Conservation (phyloP, 208 protist species). For the Leishmania mexicana region DNA sequence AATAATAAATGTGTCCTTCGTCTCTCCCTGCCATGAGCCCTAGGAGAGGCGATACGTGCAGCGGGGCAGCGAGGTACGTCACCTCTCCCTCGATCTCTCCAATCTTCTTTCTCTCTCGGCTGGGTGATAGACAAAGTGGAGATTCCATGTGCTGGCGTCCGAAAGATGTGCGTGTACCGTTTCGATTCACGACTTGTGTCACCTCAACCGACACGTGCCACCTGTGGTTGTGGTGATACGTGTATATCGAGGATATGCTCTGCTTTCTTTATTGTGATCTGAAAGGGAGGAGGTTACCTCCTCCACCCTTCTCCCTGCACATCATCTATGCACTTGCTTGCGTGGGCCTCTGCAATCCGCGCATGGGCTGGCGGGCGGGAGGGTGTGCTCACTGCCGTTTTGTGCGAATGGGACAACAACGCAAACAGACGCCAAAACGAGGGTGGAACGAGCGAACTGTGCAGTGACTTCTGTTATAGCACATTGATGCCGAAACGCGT, state of each 20-base stretch:
- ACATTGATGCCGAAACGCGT: not conserved
- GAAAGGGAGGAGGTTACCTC: not conserved
- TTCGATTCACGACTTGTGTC: not conserved
- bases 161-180: not conserved
- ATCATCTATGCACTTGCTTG: not conserved
- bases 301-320: not conserved
- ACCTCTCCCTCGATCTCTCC: not conserved
- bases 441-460: not conserved
- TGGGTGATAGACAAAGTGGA: not conserved
- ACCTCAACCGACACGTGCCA: not conserved
- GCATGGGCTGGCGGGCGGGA: not conserved
- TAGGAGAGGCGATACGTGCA: not conserved
- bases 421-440: not conserved
- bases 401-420: not conserved
- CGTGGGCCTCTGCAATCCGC: not conserved
- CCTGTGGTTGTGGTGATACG: not conserved
- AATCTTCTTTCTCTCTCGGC: not conserved
- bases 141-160: not conserved
- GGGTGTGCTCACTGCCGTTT: not conserved
- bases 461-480: not conserved
- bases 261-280: not conserved
- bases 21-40: not conserved
- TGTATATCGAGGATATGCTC: not conserved
- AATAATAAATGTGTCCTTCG: not conserved
- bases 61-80: not conserved